Evolutionary conservation across 495 filamentous ascomycete genomes (phyloP), one percentile per base, ranked within the genome.

Genomic region (Trichoderma parareesei): DNA sequence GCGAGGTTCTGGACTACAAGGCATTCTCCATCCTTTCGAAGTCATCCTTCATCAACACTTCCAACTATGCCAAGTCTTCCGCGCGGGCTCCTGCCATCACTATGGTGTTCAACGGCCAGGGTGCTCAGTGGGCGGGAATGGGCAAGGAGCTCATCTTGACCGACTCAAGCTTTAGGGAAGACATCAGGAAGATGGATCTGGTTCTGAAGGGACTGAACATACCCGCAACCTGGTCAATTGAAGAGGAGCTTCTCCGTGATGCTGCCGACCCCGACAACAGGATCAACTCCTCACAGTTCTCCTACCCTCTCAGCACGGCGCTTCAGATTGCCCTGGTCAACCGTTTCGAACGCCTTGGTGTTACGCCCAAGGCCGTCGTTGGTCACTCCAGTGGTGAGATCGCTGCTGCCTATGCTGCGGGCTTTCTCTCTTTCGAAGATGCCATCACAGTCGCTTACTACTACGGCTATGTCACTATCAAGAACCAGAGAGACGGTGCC

Each of bases 271-370:
- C 53, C 33, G 53, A 33, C 5, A 48, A 46, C 41, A 20, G 40
- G 61, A 48, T 63, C n/a, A 63, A 74, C 46, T 40, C 68, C 14
- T 72, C 77, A 0, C 37, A 69, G 66, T 64, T 75, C 18, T 73
- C 74, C 8, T 77, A 79, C 61, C 70, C 77, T 10, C 55, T 77
- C 38, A 81, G 73, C 43, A 78, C 75, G 4, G 73, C 74, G 63
- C 42, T 81, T 1, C 77, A 81, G 64, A 70, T 81, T 18, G 77
- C 77, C 3, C 64, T 87, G 7, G 78, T 83, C 0, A 76, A 81
- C n/a, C 65, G 82, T 4, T 68, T 85, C 5, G 53, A 65, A 6
- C 70, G 69, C n/a, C 80, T 76, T 73, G 74, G 75, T 33, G 74
- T 86, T 27, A 63, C 55, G 2, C 80, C 82, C 1, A 66, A 65